Base-by-base conservation (phyloP, 306 rosid genomes). In the Comarum palustre region DNA sequence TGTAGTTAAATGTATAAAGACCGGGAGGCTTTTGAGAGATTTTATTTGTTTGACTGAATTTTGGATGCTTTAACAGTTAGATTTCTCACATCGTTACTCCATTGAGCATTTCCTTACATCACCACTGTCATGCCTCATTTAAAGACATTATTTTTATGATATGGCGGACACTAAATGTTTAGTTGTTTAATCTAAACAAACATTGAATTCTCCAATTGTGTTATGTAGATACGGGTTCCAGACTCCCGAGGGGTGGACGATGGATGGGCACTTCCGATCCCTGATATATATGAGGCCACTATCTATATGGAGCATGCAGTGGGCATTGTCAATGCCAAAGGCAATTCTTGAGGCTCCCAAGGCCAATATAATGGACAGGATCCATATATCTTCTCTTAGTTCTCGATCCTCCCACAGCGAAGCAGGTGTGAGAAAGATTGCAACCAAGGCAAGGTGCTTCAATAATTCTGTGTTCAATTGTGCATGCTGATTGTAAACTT, bases 161-260 rank as follows among this genome's bases (percentile, higher is more conserved):
- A 50, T 69, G 20, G 1, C 20, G 47, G 14, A 13, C 45, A 2
- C 15, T 11, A 12, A 43, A 15, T 3, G 9, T 25, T 36, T 6
- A 17, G 14, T 52, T 70, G 2, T 29, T 38, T 22, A 32, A 24
- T 16, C 3, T 13, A 19, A 69, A n/a, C n/a, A 20, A 34, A 14
- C 42, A 19, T 22, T 52, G n/a, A 20, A n/a, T 13, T 0, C 34
- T 13, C 15, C 1, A 20, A 10, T 51, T 77, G 55, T 73, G 48
- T 55, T 17, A 36, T 72, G 41, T 81, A 94, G 99, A 70, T 94
- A 91, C 82, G 89, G 91, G 88, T 94, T 94, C 83, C 99, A 94
- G 83, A 91, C 96, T 34, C 99, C 99, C 2, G 99, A 91, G 85
- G 99, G 82, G 58, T 94, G 96, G 89, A 83, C 99, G n/a, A 80